Base-by-base conservation (phyloP, 345 rosid species). In the Eucalyptus urophylla region DNA sequence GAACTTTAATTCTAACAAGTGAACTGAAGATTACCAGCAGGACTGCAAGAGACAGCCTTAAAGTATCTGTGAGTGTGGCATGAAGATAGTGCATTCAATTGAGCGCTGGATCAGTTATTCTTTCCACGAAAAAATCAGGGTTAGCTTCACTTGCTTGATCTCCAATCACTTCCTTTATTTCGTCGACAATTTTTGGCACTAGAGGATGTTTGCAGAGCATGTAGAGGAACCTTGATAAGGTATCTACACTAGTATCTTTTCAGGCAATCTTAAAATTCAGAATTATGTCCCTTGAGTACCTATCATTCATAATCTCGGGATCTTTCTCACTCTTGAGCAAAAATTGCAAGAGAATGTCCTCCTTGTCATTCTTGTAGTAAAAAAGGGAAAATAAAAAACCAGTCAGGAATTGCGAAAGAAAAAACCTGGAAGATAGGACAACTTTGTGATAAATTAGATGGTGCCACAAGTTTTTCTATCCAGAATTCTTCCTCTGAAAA, bases 1-100 rank as follows among this genome's bases (percentile, higher is more conserved):
- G 31, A 29, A 33, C 54, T 86, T 86, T 45, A 45, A 45, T 86
- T 47, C 54, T 81, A 33, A 29, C 54, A 27, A 45, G 87, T 21
- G 31, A 16, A 21, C 8, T 37, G 47, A 69, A 45, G 31, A 29
- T 89, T 95, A 94, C 98, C 92, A 93, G 45, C 31, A 98, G 99
- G 24, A 92, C 94, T 27, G 94, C 88, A 90, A 98, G 98, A 89
- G 91, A 94, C 11, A 97, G 92, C 91, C 98, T 92, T 89, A 95
- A 90, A 87, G 98, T 95, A 92, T 97, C 99, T 19, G 97, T 90
- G 88, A 96, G 91, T 11, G 96, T 90, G n/a, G 98, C 97, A 62
- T 95, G 98, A 88, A 97, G 98, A 91, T 96, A 96, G 37, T 95
- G 97, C 98, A 95, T 94, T 53, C 56, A 53, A 53, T 53, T 83